Base-by-base conservation (phyloP, 805 yeast genomes). In the Lachancea thermotolerans region DNA sequence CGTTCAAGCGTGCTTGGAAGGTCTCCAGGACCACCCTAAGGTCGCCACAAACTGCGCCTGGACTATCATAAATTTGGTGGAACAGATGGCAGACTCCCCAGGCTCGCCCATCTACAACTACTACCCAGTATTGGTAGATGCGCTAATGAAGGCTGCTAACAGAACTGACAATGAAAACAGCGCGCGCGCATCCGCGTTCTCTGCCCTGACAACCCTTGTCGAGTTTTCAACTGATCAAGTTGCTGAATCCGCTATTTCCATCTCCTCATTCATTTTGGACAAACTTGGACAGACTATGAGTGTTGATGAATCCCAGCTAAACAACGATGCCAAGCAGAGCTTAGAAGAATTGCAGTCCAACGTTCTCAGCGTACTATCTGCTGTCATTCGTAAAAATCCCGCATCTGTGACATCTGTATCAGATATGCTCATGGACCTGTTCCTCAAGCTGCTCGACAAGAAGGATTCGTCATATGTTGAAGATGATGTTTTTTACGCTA, bases 31-130 rank as follows among this genome's bases (percentile, higher is more conserved):
- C 64, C 95, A 88, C 63, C 88, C 97, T 31, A 87, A 85, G 66
- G 95, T 93, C 30, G 78, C 90, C 2, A 88, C 96, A n/a, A 93
- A 93, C 71, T 88, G 96, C 68, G 88, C 98, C 66, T 93, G 99
- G 99, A 82, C 97, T 5, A 72, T 93, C 50, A 93, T 93, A 67
- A 93, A 93, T 65, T 72, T 93, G 52, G 76, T 86, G 25, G 98
- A 91, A 66, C 96, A 89, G 67, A 68, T 90, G 47, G 70, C 74
- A 10, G 62, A 57, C 33, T 47, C 53, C 10, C 65, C 70, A 30
- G 69, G 85, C 10, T 78, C 85, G 29, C 73, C 80, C 18, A 73
- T 93, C 69, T 84, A 95, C 25, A 82, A 73, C 49, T 91, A 79
- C 64, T 89, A 87, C 60, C 74, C 73, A 18, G 69, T 72, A 12